Base-by-base conservation (phyloP, 208 protist genomes). In the Acanthamoeba sp. region DNA sequence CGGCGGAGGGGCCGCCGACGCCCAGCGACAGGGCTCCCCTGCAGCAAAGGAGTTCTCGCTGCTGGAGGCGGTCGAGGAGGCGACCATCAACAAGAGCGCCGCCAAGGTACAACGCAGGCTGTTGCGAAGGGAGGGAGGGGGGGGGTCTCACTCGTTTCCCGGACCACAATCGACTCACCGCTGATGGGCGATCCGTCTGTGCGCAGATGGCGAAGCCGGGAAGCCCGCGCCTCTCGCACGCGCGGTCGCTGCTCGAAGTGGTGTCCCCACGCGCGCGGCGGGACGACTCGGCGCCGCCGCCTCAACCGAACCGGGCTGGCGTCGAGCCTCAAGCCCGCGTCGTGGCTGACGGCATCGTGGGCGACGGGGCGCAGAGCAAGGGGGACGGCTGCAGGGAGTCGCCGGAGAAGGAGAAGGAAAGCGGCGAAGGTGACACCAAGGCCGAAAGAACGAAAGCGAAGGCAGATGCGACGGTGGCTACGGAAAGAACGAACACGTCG, bases 11-110 rank as follows among this genome's bases (percentile, higher is more conserved):
- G n/a, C n/a, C n/a, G n/a, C n/a, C n/a, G n/a, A n/a, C n/a, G n/a
- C n/a, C n/a, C n/a, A n/a, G n/a, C 50, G 18, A 57, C 9, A 57
- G 50, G 27, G 59, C 27, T 4, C 27, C 4, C 5, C 59, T n/a
- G 24, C 59, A 5, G n/a, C 27, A 10, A 12, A 27, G n/a, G 59
- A 66, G 9, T 66, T 66, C 59, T 66, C 59, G 0, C 27, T 66
- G 5, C 18, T 66, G 59, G 59, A 66, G 59, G 59, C 59, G 59
- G 59, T 66, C 27, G 59, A 66, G n/a, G 59, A 66, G 59, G 59
- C 59, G 27, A 66, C 59, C 59, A 66, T 66, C 59, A 66, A 66
- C 59, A n/a, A 66, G n/a, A 57, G 50, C 50, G 50, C 50, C 50
- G 50, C 50, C 50, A 5, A 57, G 50, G 50, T 57, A 20, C 7